These are phyloP conservation scores for Zanthoxylum bungeanum DNA, from an alignment of 345 rosid genomes.

Conservation along the genomic window DNA sequence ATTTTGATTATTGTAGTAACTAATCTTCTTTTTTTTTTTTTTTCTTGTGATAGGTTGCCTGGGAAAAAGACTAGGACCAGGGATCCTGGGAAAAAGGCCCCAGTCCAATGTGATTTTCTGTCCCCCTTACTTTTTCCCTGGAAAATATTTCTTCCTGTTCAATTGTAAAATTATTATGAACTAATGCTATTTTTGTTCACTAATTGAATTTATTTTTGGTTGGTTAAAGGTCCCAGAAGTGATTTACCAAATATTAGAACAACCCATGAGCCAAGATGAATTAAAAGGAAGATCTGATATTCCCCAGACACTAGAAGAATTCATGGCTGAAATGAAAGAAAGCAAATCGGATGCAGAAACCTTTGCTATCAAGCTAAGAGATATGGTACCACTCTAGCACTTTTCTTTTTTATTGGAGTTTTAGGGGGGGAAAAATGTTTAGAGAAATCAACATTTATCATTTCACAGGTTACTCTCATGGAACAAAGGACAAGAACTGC, in stretches of 20 bases:
- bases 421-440: background rate
- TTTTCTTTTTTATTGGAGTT: background rate
- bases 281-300: conserved; percentile 63
- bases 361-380: conserved; percentile 87
- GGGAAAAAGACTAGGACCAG: conserved; percentile 84
- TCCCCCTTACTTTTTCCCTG: conserved; percentile 3
- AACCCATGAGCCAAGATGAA: conserved; percentile 63
- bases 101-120: conserved; percentile 56
- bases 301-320: conserved; percentile 83
- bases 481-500: conserved; percentile 93
- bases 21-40: background rate
- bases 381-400: conserved; percentile 50
- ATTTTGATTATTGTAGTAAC: background rate
- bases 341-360: conserved; percentile 59
- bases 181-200: background rate
- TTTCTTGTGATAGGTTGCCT: conserved; percentile 55
- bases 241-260: conserved; percentile 62
- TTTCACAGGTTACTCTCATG: conserved; percentile 52
- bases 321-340: conserved; percentile 61
- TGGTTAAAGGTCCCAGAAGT: conserved; percentile 73
- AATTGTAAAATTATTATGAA: background rate
- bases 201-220: conserved; percentile 9
- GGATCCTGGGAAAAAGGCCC: conserved; percentile 60
- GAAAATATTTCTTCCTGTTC: background rate
- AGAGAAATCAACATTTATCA: background rate